A percentile compares a stretch with the other conserved stretches of the same genome.
Evolutionary conservation across 2,329 filamentous ascomycete genomes (phyloP).

Genomic region (Fusarium sp.): DNA sequence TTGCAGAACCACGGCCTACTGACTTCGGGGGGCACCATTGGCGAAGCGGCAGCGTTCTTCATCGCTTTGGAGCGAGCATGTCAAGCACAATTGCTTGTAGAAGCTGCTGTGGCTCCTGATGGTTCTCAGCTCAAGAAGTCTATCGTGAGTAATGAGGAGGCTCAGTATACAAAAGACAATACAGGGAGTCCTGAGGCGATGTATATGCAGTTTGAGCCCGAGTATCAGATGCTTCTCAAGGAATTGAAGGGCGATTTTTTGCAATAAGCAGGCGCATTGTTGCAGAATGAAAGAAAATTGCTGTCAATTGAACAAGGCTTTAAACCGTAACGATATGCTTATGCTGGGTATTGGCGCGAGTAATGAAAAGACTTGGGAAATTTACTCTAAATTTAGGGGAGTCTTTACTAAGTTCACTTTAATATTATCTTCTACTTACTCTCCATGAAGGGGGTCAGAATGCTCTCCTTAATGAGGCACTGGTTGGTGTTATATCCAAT

Average conservation of each 20-base stretch:
- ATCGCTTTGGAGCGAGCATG: constrained; percentile 73
- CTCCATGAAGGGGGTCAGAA: neutral
- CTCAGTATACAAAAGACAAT: constrained; percentile 45
- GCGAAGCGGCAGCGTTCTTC: constrained; percentile 76
- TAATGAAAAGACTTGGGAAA: too few species aligned
- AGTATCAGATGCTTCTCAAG: constrained; percentile 32
- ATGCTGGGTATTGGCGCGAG: neutral
- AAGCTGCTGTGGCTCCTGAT: constrained; percentile 60
- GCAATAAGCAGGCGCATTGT: neutral
- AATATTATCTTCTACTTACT: too few species aligned
- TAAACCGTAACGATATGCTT: neutral
- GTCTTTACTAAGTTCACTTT: too few species aligned
- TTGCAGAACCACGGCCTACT: constrained; percentile 76
- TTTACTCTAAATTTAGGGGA: too few species aligned
- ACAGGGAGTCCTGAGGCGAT: constrained; percentile 38
- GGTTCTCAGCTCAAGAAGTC: constrained; percentile 45
- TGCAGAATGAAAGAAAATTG: neutral
- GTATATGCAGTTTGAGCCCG: constrained; percentile 41
- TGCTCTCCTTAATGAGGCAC: neutral
- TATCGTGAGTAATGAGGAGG: constrained; percentile 53
- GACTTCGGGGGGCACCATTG: constrained; percentile 73
- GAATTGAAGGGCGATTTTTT: constrained; percentile 31
- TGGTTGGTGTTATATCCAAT: neutral
- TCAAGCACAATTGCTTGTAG: constrained; percentile 71
- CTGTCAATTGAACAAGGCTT: neutral